Conservation (phyloP, 1,284 basidiomycete genomes). For the Psilocybe mexicana region DNA sequence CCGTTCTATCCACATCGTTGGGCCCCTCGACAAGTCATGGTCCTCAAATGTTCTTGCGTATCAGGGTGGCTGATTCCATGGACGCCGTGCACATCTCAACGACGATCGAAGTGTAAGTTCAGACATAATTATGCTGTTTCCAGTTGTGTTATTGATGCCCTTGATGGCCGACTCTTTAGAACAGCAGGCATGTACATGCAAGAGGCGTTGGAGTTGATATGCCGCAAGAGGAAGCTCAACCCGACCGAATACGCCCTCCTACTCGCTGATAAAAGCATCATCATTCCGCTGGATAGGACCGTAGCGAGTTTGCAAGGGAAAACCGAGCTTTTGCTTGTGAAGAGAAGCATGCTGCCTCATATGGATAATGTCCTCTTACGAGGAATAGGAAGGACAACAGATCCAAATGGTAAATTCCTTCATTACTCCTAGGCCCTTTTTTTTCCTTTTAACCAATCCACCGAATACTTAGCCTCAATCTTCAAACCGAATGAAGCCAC, state of each 20-base stretch:
- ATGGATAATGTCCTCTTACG: conserved; percentile 65
- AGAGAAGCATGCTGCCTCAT: conserved; percentile 72
- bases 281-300: conserved; percentile 93
- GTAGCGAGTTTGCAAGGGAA: conserved; percentile 91
- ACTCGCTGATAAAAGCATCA: conserved; percentile 74
- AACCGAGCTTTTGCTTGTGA: conserved; percentile 83
- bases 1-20: conserved; percentile 61
- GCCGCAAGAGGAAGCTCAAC: conserved; percentile 72
- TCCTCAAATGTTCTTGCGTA: conserved; percentile 78
- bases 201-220: conserved; percentile 89
- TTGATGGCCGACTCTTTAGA: conserved; percentile 38
- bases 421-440: background rate
- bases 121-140: background rate
- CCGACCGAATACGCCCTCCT: conserved; percentile 85
- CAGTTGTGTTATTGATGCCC: background rate
- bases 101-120: conserved; percentile 82
- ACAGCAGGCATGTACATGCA: conserved; percentile 97
- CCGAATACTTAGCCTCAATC: conserved; percentile 70
- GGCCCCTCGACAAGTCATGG: conserved; percentile 70
- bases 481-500: conserved; percentile 85
- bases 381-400: conserved; percentile 68
- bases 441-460: background rate
- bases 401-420: conserved; percentile 79
- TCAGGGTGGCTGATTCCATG: conserved; percentile 74
- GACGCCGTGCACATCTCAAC: conserved; percentile 84